Evolutionary conservation across 352 stramenopile species (phyloP).

Genomic region (Thalassiosira sp.): DNA sequence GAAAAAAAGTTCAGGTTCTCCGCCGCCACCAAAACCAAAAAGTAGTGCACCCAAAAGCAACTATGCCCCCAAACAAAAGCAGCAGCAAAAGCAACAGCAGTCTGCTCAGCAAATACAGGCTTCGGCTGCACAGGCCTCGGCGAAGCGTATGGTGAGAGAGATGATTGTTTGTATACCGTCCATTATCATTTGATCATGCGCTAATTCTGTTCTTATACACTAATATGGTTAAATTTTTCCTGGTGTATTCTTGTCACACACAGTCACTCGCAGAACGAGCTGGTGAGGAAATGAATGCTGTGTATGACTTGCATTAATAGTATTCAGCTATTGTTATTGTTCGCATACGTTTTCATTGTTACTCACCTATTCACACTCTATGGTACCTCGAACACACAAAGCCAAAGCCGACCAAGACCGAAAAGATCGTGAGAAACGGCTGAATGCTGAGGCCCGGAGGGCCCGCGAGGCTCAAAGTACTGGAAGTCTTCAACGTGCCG

Average conservation of each 20-base stretch:
- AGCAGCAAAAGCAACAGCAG: slow-evolving; percentile 11
- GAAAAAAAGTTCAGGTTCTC: background rate
- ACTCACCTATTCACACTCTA: background rate
- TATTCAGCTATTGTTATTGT: background rate
- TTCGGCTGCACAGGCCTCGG: slow-evolving; percentile 30
- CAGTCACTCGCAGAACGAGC: slow-evolving; percentile 38
- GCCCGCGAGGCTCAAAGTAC: slow-evolving; percentile 11
- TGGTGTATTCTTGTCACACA: too few relatives aligned
- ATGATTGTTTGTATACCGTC: background rate
- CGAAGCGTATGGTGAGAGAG: slow-evolving; percentile 39
- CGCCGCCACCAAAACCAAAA: background rate
- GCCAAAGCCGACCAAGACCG: slow-evolving; percentile 39
- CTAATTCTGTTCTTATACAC: too few relatives aligned
- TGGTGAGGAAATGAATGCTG: slow-evolving; percentile 10
- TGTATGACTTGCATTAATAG: background rate
- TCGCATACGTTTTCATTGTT: too few relatives aligned
- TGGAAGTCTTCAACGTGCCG: background rate
- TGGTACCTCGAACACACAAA: background rate
- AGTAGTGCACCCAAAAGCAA: background rate
- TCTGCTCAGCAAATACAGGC: slow-evolving; percentile 27
- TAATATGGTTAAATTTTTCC: too few relatives aligned
- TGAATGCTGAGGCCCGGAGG: slow-evolving; percentile 30
- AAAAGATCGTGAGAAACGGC: slow-evolving; percentile 22
- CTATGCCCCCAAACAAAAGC: slow-evolving; percentile 12
- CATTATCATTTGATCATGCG: background rate